These are phyloP conservation scores for Hansfordia pulvinata DNA, from an alignment of 2,329 filamentous ascomycete genomes.

Conservation along the genomic window DNA sequence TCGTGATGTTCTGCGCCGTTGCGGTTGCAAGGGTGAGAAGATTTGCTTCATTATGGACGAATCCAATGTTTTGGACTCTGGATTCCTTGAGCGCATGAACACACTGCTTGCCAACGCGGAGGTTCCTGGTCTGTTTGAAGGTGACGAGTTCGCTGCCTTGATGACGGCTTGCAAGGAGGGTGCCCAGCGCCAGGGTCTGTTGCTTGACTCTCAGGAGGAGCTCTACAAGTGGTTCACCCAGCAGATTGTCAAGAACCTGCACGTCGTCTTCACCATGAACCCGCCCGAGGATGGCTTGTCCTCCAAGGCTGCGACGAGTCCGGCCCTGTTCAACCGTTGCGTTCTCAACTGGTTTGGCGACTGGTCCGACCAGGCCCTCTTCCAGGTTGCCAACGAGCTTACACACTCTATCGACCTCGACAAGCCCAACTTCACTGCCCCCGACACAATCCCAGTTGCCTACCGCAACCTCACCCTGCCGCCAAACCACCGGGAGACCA, in stretches of 20 bases:
- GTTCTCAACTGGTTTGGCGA: constrained; percentile 99
- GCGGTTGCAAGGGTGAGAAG: constrained; percentile 96
- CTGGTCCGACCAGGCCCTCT: constrained; percentile 97
- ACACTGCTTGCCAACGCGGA: constrained; percentile 98
- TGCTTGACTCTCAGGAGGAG: constrained; percentile 95
- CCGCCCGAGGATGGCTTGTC: constrained; percentile 89
- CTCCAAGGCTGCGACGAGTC: constrained; percentile 93
- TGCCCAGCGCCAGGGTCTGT: constrained; percentile 84
- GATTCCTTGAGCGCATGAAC: constrained; percentile 98
- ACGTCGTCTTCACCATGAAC: constrained; percentile 99
- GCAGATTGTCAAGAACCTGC: constrained; percentile 96
- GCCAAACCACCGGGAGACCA: constrained; percentile 77
- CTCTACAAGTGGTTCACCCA: constrained; percentile 99
- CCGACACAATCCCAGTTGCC: constrained; percentile 84
- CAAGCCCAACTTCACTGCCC: constrained; percentile 69
- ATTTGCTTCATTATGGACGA: constrained; percentile 99
- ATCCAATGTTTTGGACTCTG: constrained; percentile 94
- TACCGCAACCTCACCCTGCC: constrained; percentile 78
- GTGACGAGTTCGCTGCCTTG: constrained; percentile 94
- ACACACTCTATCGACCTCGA: constrained; percentile 96
- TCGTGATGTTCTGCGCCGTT: constrained; percentile 80
- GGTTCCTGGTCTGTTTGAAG: constrained; percentile 95
- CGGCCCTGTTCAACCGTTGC: constrained; percentile 97
- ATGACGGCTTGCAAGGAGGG: constrained; percentile 99
- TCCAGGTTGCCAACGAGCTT: constrained; percentile 91